Conservation (phyloP, 805 yeast species). For the Candida patagonica region DNA sequence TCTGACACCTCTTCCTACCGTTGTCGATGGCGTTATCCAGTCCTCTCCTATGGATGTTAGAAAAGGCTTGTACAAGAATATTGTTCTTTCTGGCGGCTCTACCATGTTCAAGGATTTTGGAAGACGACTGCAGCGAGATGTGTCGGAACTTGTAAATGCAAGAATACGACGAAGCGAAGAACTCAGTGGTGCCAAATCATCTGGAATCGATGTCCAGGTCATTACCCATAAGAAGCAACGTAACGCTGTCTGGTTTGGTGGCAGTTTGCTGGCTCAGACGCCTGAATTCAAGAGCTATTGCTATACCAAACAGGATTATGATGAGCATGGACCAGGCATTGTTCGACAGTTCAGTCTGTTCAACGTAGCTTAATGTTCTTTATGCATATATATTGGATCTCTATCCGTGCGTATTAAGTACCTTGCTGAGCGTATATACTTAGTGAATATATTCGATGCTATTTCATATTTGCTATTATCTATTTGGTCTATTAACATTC, state of each 20-base stretch:
- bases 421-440: too few relatives aligned
- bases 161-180: conserved; percentile 78
- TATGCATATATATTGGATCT: too few relatives aligned
- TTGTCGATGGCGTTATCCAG: conserved; percentile 92
- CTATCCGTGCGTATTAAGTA: too few relatives aligned
- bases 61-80: conserved; percentile 89
- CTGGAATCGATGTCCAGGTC: conserved; percentile 96
- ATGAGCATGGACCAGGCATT: conserved; percentile 95
- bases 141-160: conserved; percentile 76
- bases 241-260: conserved; percentile 99
- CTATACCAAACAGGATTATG: conserved; percentile 94
- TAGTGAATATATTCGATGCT: too few relatives aligned
- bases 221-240: conserved; percentile 95
- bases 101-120: conserved; percentile 99
- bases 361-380: conserved; percentile 69
- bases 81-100: conserved; percentile 94
- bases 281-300: conserved; percentile 94
- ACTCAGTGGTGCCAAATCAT: conserved; percentile 62
- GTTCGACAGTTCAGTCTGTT: conserved; percentile 95
- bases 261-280: conserved; percentile 92
- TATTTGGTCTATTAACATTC: too few relatives aligned
- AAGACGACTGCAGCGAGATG: conserved; percentile 91
- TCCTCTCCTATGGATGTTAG: conserved; percentile 96
- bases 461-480: too few relatives aligned
- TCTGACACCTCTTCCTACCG: conserved; percentile 91